These are phyloP conservation scores for Musa beccarii DNA, from an alignment of 176 grass and related monocot species.

Conservation along the genomic window DNA sequence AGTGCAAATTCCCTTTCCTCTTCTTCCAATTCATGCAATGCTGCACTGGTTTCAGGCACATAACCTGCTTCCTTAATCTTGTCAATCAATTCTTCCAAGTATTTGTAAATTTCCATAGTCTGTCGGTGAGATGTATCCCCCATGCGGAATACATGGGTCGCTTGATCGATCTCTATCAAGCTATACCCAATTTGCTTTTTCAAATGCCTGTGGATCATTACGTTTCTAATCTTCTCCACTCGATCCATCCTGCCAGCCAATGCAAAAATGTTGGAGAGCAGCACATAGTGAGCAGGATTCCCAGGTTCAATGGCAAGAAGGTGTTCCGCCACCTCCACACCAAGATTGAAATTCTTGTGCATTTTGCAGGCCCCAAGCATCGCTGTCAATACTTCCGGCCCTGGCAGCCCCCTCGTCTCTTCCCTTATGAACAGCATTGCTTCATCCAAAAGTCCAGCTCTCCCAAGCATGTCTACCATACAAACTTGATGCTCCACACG, in stretches of 20 bases:
- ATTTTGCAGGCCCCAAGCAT: slow-evolving; percentile 72
- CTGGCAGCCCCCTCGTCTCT: slow-evolving; percentile 29
- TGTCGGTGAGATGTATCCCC: slow-evolving; percentile 38
- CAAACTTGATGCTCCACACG: slow-evolving; percentile 60
- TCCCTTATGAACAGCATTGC: slow-evolving; percentile 54
- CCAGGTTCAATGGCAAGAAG: slow-evolving; percentile 57
- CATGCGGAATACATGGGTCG: slow-evolving; percentile 54
- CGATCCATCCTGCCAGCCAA: slow-evolving; percentile 39
- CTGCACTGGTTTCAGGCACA: slow-evolving; percentile 41
- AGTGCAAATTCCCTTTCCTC: slow-evolving; percentile 59
- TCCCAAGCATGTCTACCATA: slow-evolving; percentile 87
- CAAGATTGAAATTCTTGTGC: slow-evolving; percentile 65
- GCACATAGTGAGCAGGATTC: slow-evolving; percentile 57
- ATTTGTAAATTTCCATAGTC: slow-evolving; percentile 43
- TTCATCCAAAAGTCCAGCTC: slow-evolving; percentile 61
- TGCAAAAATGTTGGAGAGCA: slow-evolving; percentile 78
- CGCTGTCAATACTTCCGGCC: slow-evolving; percentile 69
- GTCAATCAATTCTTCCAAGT: slow-evolving; percentile 42
- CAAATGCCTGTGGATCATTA: slow-evolving; percentile 43
- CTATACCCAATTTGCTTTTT: slow-evolving; percentile 69
- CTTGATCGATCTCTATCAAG: slow-evolving; percentile 54
- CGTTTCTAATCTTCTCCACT: slow-evolving; percentile 61
- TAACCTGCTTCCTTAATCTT: slow-evolving; percentile 45
- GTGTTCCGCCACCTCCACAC: slow-evolving; percentile 31
- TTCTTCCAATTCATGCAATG: slow-evolving; percentile 65